A percentile compares a stretch with the other conserved stretches of the same genome.
Conservation (phyloP, 371 early-diverging fungal genomes). For the Actinomortierella ambigua region DNA sequence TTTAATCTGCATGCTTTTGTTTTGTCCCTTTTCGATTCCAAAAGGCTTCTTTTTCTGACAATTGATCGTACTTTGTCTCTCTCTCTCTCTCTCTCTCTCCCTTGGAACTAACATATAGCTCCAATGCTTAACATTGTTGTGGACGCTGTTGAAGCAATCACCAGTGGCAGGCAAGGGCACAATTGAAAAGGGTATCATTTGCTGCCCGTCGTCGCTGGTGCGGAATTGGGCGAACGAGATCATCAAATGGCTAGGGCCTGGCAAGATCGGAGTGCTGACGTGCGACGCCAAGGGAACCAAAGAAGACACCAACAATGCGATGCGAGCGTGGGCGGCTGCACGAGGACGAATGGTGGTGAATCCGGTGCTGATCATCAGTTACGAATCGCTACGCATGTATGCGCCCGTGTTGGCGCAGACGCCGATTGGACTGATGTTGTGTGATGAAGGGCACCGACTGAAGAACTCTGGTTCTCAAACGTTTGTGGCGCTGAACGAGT, state of each 20-base stretch:
- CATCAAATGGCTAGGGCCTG: conserved; percentile 92
- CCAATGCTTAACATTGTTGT: conserved; percentile 91
- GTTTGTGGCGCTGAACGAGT: conserved; percentile 82
- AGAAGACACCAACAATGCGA: conserved; percentile 79
- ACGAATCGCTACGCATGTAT: conserved; percentile 90
- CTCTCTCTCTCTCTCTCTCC: too few relatives aligned
- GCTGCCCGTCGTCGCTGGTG: conserved; percentile 84
- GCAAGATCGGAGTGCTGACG: conserved; percentile 78
- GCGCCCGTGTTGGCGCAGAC: conserved; percentile 72
- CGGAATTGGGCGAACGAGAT: conserved; percentile 89
- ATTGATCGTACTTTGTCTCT: not conserved
- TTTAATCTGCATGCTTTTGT: not conserved
- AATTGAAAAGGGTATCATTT: conserved; percentile 89
- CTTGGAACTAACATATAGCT: too few relatives aligned
- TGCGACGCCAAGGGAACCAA: conserved; percentile 89
- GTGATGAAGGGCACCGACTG: conserved; percentile 98
- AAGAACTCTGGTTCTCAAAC: conserved; percentile 91
- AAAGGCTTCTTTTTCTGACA: not conserved
- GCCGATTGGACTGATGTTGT: conserved; percentile 91
- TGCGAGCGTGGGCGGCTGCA: conserved; percentile 80
- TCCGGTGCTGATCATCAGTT: conserved; percentile 94
- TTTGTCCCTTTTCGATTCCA: too few relatives aligned
- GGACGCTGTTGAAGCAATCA: conserved; percentile 94
- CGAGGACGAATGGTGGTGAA: conserved; percentile 83
- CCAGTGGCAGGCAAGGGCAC: conserved; percentile 87